These are phyloP conservation scores for Tetrapisispora phaffii DNA, from an alignment of 805 yeast species.

Conservation along the genomic window DNA sequence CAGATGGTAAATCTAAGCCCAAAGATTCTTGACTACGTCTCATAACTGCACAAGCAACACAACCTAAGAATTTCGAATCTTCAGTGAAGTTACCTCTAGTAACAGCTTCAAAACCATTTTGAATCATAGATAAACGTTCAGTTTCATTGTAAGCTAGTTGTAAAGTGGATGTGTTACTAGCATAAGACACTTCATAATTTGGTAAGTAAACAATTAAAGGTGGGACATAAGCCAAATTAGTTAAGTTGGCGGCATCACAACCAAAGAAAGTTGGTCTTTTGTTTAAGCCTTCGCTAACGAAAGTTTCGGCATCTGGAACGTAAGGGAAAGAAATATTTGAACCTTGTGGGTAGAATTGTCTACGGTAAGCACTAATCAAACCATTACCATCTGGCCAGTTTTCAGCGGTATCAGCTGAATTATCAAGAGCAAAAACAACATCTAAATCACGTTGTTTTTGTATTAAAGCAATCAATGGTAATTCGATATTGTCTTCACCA, in stretches of 20 bases:
- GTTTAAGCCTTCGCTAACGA: constrained; percentile 50
- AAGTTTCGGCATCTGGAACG: constrained; percentile 62
- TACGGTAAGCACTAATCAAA: constrained; percentile 42
- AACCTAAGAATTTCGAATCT: constrained; percentile 60
- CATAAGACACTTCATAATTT: constrained; percentile 55
- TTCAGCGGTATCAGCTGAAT: constrained; percentile 52
- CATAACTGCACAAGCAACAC: constrained; percentile 76
- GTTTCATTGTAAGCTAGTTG: constrained; percentile 50
- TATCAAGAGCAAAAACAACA: constrained; percentile 55
- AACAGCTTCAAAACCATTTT: constrained; percentile 68
- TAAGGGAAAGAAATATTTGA: constrained; percentile 65
- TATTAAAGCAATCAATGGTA: constrained; percentile 53
- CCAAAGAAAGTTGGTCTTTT: constrained; percentile 75
- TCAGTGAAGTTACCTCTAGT: constrained; percentile 57
- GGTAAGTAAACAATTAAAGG: constrained; percentile 73
- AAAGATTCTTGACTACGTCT: constrained; percentile 69
- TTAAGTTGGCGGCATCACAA: constrained; percentile 57
- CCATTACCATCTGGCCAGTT: constrained; percentile 64
- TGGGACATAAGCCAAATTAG: constrained; percentile 46
- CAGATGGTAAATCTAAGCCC: constrained; percentile 48
- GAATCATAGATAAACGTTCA: constrained; percentile 50
- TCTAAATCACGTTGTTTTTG: constrained; percentile 54
- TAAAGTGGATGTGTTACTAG: constrained; percentile 65
- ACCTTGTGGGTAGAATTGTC: constrained; percentile 46
- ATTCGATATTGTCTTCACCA: constrained; percentile 57